These are phyloP conservation scores for Fragaria nilgerrensis DNA, from an alignment of 306 rosid genomes.

Conservation along the genomic window DNA sequence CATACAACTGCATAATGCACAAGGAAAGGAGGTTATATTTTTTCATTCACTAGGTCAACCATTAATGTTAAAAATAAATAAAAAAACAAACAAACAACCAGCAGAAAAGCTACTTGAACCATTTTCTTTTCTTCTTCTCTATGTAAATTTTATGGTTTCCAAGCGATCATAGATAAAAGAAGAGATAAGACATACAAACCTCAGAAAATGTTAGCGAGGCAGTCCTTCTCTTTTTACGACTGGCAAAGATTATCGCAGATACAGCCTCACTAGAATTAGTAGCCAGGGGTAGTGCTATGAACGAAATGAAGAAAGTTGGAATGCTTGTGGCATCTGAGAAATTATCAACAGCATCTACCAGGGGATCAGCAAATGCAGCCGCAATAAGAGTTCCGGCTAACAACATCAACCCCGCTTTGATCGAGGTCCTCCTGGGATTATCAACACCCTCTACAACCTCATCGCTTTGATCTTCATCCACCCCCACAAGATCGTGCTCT, in stretches of 20 bases:
- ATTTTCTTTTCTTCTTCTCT: neutral
- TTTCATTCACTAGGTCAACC: neutral
- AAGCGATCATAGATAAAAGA: neutral
- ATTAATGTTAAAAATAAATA: neutral
- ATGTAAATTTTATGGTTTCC: too few relatives aligned
- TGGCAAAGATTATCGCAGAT: constrained; percentile 77
- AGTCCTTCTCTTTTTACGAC: constrained; percentile 72
- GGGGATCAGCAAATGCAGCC: constrained; percentile 86
- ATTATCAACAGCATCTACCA: constrained; percentile 88
- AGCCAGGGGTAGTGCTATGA: constrained; percentile 83
- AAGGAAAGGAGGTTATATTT: neutral
- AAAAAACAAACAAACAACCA: neutral
- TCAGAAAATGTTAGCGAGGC: constrained; percentile 90
- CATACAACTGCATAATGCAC: constrained; percentile 66
- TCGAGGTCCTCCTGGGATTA: constrained; percentile 34
- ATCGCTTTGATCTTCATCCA: constrained; percentile 40
- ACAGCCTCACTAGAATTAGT: constrained; percentile 90
- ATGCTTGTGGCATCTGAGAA: constrained; percentile 83
- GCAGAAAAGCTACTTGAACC: neutral
- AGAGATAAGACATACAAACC: constrained; percentile 48
- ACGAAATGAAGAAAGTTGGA: constrained; percentile 97
- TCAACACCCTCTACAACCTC: constrained; percentile 46
- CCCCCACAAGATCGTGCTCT: constrained; percentile 65
- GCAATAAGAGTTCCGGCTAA: constrained; percentile 74
- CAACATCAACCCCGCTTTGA: constrained; percentile 65